These are phyloP conservation scores for Butyriboletus loyo DNA, from an alignment of 768 basidiomycete species.

Conservation along the genomic window DNA sequence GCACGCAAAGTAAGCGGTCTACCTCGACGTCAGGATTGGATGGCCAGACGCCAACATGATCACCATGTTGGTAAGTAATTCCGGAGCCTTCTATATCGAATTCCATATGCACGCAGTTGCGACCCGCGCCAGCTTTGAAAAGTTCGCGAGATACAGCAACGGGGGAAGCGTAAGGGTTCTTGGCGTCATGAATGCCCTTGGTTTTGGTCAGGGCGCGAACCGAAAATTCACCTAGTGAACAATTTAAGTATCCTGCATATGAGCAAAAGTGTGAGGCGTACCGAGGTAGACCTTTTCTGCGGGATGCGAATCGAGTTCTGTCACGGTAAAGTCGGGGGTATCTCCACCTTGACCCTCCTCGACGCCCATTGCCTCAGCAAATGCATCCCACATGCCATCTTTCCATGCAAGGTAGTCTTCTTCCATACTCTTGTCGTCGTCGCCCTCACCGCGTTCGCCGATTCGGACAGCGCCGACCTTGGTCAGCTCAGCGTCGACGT, in stretches of 20 bases:
- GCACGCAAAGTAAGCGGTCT: conserved; percentile 77
- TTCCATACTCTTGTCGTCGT: conserved; percentile 99
- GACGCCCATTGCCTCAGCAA: conserved; percentile 77
- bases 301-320: conserved; percentile 72
- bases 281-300: conserved; percentile 92
- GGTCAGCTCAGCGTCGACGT: conserved; percentile 68
- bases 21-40: conserved; percentile 92
- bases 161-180: conserved; percentile 93
- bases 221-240: conserved; percentile 78
- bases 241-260: background rate
- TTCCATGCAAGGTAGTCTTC: conserved; percentile 99
- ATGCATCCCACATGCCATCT: conserved; percentile 93
- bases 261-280: conserved; percentile 33
- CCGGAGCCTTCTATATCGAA: conserved; percentile 93
- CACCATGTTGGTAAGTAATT: conserved; percentile 98
- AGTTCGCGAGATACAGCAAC: conserved; percentile 77
- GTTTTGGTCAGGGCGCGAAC: conserved; percentile 90
- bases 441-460: conserved; percentile 90
- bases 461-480: conserved; percentile 84
- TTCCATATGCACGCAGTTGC: conserved; percentile 95
- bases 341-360: conserved; percentile 98
- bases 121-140: conserved; percentile 66
- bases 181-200: conserved; percentile 95
- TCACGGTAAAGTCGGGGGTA: conserved; percentile 88
- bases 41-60: conserved; percentile 98